Base-by-base conservation (phyloP, 2,329 filamentous ascomycete genomes). In the Sarocladium brachiariae region DNA sequence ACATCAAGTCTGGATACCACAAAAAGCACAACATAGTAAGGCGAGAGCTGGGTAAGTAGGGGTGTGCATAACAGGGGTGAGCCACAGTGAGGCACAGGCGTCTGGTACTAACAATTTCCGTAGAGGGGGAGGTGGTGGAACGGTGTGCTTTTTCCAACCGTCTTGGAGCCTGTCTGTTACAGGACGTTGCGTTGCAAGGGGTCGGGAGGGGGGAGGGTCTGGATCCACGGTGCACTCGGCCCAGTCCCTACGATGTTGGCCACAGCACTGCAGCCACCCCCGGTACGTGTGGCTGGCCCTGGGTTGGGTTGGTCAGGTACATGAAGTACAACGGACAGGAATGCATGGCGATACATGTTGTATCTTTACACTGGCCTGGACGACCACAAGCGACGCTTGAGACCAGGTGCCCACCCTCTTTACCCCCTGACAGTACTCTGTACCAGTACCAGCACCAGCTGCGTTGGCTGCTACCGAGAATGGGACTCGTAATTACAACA, bases 401-500 rank as follows among this genome's bases (percentile, higher is more conserved):
- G 23, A 30, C 39, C 11, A 19, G 43, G 43, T 47, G 43, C 43
- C 43, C 43, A 47, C 43, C 43, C 31, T 47, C 43, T 31, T 21
- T 35, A 7, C 43, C 37, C 43, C 43, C 43, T 47, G 24, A 47
- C 43, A 11, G 39, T 13, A 13, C 27, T 30, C 27, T 13, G 27
- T 30, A 30, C 27, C 27, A 30, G 27, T 30, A 13, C 27, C 13
- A 13, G 7, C 27, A 43, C 39, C 19, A n/a, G 39, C 39, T 25
- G 23, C 8, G 21, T 27, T 31, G 43, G 24, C 27, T 47, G 25
- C 24, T 47, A n/a, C n/a, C n/a, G n/a, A n/a, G n/a, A n/a, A n/a
- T n/a, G 43, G 43, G n/a, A 47, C 43, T 47, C n/a, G 43, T 33
- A 47, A 47, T 47, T 47, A 47, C 43, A 47, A 47, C 7, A 47